Evolutionary conservation across 352 stramenopile genomes (phyloP).

Genomic region (Globisporangium echinulatum): DNA sequence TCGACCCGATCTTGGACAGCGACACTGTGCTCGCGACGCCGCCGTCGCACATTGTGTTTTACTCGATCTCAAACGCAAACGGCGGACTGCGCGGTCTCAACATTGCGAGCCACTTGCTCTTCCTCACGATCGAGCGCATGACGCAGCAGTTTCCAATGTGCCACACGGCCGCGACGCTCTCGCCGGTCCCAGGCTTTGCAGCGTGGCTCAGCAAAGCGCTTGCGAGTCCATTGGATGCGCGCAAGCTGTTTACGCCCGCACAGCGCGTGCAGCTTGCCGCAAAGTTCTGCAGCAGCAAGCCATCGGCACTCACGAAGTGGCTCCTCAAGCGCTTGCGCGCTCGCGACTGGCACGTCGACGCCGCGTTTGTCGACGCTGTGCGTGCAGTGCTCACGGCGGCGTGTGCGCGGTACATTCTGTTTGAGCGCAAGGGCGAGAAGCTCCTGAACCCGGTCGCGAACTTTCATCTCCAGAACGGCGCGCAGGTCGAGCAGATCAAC

Average conservation of each 20-base stretch:
- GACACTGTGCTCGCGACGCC: slow-evolving; percentile 32
- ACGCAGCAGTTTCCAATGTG: slow-evolving; percentile 53
- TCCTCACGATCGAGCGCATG: slow-evolving; percentile 79
- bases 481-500: slow-evolving; percentile 82
- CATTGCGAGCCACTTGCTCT: slow-evolving; percentile 75
- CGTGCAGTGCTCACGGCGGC: slow-evolving; percentile 45
- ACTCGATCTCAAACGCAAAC: slow-evolving; percentile 81
- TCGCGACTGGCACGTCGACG: slow-evolving; percentile 41
- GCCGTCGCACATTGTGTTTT: slow-evolving; percentile 81
- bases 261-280: slow-evolving; percentile 44
- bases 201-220: slow-evolving; percentile 62
- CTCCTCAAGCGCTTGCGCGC: slow-evolving; percentile 48
- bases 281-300: slow-evolving; percentile 48
- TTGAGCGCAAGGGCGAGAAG: slow-evolving; percentile 68
- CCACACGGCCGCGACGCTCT: slow-evolving; percentile 66
- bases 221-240: slow-evolving; percentile 13
- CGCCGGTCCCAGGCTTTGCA: slow-evolving; percentile 68
- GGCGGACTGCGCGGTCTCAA: slow-evolving; percentile 72
- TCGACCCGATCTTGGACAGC: slow-evolving; percentile 54
- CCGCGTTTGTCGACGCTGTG: slow-evolving; percentile 38
- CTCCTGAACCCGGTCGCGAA: slow-evolving; percentile 81
- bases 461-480: slow-evolving; percentile 82
- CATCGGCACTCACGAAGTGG: slow-evolving; percentile 57
- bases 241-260: slow-evolving; percentile 41
- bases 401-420: slow-evolving; percentile 74